Base-by-base conservation (phyloP, 148 eudicot genomes). In the Salicornia ramosissima region DNA sequence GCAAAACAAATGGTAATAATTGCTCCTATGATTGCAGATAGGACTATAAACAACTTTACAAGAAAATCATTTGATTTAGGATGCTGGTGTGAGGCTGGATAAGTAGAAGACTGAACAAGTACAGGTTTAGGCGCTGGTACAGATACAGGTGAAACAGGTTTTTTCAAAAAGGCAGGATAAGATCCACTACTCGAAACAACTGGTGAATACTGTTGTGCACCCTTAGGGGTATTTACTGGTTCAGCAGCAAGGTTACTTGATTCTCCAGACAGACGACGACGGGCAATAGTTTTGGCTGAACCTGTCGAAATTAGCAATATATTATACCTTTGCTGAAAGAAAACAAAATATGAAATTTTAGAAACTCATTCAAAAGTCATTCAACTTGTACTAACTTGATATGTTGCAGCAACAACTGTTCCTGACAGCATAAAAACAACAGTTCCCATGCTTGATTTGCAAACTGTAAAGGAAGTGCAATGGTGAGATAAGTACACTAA, bases 201-300 rank as follows among this genome's bases (percentile, higher is more conserved):
- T 25, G 75, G 73, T 22, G 71, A 40, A 43, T 40, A 28, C 3
- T 45, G 63, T 43, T 45, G 65, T 28, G 59, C 18, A 33, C 46
- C 12, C 28, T 52, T 70, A 25, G 12, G 16, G 9, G 15, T 34
- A 18, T 71, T 56, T 63, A 71, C 5, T 49, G 77, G 74, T 45
- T 46, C 63, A 62, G 79, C 79, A 19, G 47, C 76, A 68, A 83
- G 77, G 47, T 82, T 82, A 42, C 45, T 74, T 26, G 83, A 67
- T 54, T 80, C 79, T 68, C 0, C 74, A 33, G 8, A 59, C 45
- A 77, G 28, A 9, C 46, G 79, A 26, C 86, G 83, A 5, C 64
- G 67, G 18, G 45, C 56, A 67, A 16, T 30, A 51, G 51, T 56
- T 63, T 68, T 67, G 53, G 19, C 45, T 25, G 54, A 63, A 67